Base-by-base conservation (phyloP, 805 yeast species). In the Kodamaea restingae region DNA sequence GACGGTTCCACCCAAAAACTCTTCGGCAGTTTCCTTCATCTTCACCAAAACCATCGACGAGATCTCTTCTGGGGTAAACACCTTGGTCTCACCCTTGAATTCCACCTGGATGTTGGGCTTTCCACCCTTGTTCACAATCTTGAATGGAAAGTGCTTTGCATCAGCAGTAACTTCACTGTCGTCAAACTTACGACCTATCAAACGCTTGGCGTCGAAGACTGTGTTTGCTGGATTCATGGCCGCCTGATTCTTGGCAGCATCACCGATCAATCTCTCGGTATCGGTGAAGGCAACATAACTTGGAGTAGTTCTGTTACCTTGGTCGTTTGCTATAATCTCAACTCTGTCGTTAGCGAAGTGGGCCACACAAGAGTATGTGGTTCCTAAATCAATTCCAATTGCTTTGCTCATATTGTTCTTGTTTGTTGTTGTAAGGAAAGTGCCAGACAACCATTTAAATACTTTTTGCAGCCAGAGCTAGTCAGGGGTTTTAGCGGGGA, bases 301-400 rank as follows among this genome's bases (percentile, higher is more conserved):
- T 26, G 97, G 97, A 14, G 97, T 90, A 47, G 95, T 91, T 76
- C 97, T 85, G 78, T 91, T 90, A 75, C 98, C 98, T 73, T 91
- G 97, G 67, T 90, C 96, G 61, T 90, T 90, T 56, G 97, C 96
- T 58, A 90, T 80, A 60, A 90, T 90, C 61, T 91, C 97, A 44
- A 90, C 97, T 56, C 95, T 75, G 61, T 86, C 95, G 55, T 84
- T 84, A 36, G 67, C 46, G 36, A 50, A 55, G 45, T 55, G 59
- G 58, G 96, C 98, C 46, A 91, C 98, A 80, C 97, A 90, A 9
- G 96, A 90, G 78, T 90, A 90, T 4, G 98, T 90, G 49, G 98
- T 90, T 63, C 97, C 96, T 74, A 88, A 83, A 77, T 88, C 96
- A 60, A 91, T 91, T 76, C 98, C 95, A 51, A 86, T 85, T 75